These are phyloP conservation scores for Phoenix roebelenii DNA, from an alignment of 176 grass and related monocot genomes.

Conservation along the genomic window DNA sequence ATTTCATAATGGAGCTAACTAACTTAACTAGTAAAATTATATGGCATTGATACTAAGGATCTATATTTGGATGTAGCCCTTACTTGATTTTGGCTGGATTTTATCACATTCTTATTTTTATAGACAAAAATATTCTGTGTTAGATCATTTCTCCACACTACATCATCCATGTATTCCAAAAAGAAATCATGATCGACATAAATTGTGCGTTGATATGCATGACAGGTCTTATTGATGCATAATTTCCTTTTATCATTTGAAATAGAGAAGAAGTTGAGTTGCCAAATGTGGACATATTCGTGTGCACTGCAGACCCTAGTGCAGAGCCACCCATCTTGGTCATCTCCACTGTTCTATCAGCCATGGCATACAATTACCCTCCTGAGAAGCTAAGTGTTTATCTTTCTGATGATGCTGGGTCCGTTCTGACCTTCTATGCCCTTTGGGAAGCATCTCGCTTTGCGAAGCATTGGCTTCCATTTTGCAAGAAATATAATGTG, in stretches of 20 bases:
- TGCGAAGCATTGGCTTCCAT: constrained; percentile 59
- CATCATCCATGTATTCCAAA: no score
- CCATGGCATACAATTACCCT: constrained; percentile 72
- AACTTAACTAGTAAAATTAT: no score
- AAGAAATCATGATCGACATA: no score
- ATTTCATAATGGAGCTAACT: no score
- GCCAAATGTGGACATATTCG: constrained; percentile 58
- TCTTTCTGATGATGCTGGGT: constrained; percentile 70
- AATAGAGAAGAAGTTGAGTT: constrained; percentile 32
- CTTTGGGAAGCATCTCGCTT: constrained; percentile 48
- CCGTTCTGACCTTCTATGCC: constrained; percentile 62
- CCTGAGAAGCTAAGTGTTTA: constrained; percentile 49
- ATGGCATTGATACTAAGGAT: no score
- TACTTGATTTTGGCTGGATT: no score
- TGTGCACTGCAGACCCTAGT: constrained; percentile 54
- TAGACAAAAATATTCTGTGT: no score
- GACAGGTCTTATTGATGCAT: no score
- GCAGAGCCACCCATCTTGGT: constrained; percentile 63
- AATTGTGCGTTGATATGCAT: no score
- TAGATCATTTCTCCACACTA: no score
- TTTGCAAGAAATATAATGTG: constrained; percentile 50
- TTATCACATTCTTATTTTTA: no score
- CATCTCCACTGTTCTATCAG: constrained; percentile 40
- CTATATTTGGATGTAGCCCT: no score
- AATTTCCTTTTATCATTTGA: neutral